Evolutionary conservation across 441 rosid species (phyloP).

Genomic region (Gossypium armourianum): DNA sequence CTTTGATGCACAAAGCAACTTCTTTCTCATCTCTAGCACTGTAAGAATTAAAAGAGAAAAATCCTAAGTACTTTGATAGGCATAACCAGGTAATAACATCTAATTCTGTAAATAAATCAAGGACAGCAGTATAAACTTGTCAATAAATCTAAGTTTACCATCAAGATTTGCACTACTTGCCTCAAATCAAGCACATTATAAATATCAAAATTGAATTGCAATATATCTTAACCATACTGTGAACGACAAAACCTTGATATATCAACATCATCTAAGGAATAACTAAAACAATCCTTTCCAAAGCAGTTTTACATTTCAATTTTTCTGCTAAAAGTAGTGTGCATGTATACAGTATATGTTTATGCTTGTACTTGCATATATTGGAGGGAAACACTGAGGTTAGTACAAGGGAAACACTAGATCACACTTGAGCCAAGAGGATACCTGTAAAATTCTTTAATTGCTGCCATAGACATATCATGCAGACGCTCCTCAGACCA

Average conservation of each 20-base stretch:
- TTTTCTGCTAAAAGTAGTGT: not conserved
- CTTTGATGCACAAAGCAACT: slow-evolving; percentile 74
- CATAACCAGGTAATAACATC: not conserved
- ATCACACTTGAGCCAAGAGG: slow-evolving; percentile 12
- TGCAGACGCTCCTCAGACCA: slow-evolving; percentile 51
- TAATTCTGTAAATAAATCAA: not conserved
- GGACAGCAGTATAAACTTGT: not conserved
- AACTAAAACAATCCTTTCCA: not conserved
- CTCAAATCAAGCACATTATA: not conserved
- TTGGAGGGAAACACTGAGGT: not conserved
- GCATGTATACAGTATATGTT: not conserved
- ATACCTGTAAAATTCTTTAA: slow-evolving; percentile 88
- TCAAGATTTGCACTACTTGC: not conserved
- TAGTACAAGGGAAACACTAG: slow-evolving; percentile 6
- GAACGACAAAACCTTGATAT: not conserved
- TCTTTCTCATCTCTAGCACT: slow-evolving; percentile 92
- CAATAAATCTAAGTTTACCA: not conserved
- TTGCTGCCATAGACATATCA: slow-evolving; percentile 59
- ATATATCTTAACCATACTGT: not conserved
- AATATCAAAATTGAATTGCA: not conserved
- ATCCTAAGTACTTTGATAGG: not conserved
- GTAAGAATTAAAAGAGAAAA: slow-evolving; percentile 17
- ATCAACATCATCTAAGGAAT: not conserved
- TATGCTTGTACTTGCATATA: not conserved
- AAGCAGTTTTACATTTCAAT: not conserved